Percentiles rank a stretch among this genome's conserved stretches.
These are phyloP conservation scores for Aspergillus puulaauensis DNA, from an alignment of 2,329 filamentous ascomycete genomes.

Conservation along the genomic window DNA sequence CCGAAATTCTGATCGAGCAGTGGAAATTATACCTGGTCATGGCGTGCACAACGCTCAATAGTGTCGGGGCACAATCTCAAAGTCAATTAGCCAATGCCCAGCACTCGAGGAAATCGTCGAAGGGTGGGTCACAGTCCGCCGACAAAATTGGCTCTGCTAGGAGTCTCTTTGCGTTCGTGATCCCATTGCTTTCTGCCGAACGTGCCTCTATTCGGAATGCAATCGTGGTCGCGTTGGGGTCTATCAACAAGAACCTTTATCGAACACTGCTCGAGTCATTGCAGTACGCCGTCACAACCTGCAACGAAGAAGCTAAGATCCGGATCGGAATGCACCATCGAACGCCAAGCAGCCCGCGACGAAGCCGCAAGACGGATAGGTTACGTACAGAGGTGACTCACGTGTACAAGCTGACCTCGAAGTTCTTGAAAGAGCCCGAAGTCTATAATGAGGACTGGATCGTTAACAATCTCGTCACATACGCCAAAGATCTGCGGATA, in stretches of 20 bases:
- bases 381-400: constrained; percentile 93
- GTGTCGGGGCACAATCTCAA: constrained; percentile 66
- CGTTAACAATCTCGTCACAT: constrained; percentile 80
- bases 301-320: constrained; percentile 83
- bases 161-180: constrained; percentile 86
- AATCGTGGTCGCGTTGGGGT: constrained; percentile 86
- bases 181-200: constrained; percentile 78
- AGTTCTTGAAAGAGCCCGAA: constrained; percentile 76
- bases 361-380: constrained; percentile 80
- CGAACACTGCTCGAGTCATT: constrained; percentile 85
- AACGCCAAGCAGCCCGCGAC: constrained; percentile 75
- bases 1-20: constrained; percentile 88
- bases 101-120: constrained; percentile 80
- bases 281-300: constrained; percentile 79
- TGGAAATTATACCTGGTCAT: constrained; percentile 98
- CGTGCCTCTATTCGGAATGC: constrained; percentile 82
- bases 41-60: constrained; percentile 90
- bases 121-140: constrained; percentile 57
- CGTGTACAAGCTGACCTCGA: constrained; percentile 90
- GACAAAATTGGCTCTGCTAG: constrained; percentile 84
- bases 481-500: constrained; percentile 87
- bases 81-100: constrained; percentile 64
- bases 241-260: constrained; percentile 93
- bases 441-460: constrained; percentile 89
- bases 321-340: constrained; percentile 76